Evolutionary conservation across 1,284 basidiomycete species (phyloP), one percentile per base, ranked within the genome.

Genomic region (Cutaneotrichosporon spelunceum): DNA sequence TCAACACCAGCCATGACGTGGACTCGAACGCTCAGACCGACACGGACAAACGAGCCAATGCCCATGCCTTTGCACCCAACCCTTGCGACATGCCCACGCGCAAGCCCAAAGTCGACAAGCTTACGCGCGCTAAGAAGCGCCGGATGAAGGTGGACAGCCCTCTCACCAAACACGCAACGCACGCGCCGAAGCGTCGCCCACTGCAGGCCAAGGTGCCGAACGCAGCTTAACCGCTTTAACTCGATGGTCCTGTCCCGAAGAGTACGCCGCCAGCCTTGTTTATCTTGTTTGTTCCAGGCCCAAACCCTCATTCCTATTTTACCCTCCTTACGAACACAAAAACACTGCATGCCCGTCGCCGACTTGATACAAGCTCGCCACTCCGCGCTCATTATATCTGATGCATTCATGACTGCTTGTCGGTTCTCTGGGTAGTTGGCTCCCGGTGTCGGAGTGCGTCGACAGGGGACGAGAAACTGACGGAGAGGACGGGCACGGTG

Each of bases 161-260:
- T n/a, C n/a, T n/a, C 2, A 19, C 16, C 30, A 33, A 33, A 33
- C 30, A 33, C 9, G 2, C 39, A 16, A 42, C 19, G 19, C 39
- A 42, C 39, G 19, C 16, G 16, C 39, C 16, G 6, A 42, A 42
- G 39, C 16, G 39, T 5, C 39, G 39, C 39, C 57, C 57, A 2
- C 36, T 58, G 11, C 49, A 44, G 48, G 26, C 57, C 19, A 58
- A 58, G 49, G 48, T 50, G 23, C 49, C 57, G 34, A 58, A 58
- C 39, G 57, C 57, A 24, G 19, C 49, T 11, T 49, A 42, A 19
- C 36, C 36, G n/a, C n/a, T n/a, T n/a, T n/a, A n/a, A n/a, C 11
- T 13, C 11, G 13, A 14, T 14, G 36, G 14, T 19, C 39, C 39
- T 42, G 39, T 19, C 39, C 39, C 19, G 39, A 42, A 42, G n/a